Base-by-base conservation (phyloP, 2,329 filamentous ascomycete species). In the Graphilbum sp. region DNA sequence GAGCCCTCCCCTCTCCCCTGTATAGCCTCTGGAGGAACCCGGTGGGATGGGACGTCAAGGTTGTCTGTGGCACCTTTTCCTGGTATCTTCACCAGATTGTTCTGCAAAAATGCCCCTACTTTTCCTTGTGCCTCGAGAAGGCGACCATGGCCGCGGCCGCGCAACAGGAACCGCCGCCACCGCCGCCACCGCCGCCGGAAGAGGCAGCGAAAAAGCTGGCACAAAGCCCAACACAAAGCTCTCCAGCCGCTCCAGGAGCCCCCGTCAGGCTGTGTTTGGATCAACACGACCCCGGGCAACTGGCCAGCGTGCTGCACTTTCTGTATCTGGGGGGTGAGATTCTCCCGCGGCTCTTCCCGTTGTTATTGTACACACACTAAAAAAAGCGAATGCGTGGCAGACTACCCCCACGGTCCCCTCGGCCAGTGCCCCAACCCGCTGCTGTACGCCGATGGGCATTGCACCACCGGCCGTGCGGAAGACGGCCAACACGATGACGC, bases 251-350 rank as follows among this genome's bases (percentile, higher is more conserved):
- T n/a, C n/a, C n/a, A n/a, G n/a, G n/a, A n/a, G 41, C 23, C 7
- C 23, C 23, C 23, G 23, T 20, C 4, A 34, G 9, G 1, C 40
- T 49, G 40, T 9, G 40, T 9, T 43, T 46, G 8, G n/a, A 39
- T 23, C 17, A 20, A 12, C 50, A 51, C 35, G 31, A 45, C 17
- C 25, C 37, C 0, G 39, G 38, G 10, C 42, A 47, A 34, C 41
- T 55, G 4, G 41, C 39, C 19, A 39, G 38, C 16, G 47, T 46
- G 1, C 35, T 56, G 4, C 39, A 40, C 5, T 56, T 49, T 42
- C 50, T 55, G 46, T 55, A 56, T 41, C 27, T 34, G 16, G 38
- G 46, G 4, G 32, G 50, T 51, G 39, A 35, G 46, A 30, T 11
- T 6, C 21, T 24, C 21, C 6, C 6, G 21, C 21, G 21, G 21